phyloP scores from a whole-genome alignment of 106 monocot species.

The Dendrobium chrysotoxum region DNA sequence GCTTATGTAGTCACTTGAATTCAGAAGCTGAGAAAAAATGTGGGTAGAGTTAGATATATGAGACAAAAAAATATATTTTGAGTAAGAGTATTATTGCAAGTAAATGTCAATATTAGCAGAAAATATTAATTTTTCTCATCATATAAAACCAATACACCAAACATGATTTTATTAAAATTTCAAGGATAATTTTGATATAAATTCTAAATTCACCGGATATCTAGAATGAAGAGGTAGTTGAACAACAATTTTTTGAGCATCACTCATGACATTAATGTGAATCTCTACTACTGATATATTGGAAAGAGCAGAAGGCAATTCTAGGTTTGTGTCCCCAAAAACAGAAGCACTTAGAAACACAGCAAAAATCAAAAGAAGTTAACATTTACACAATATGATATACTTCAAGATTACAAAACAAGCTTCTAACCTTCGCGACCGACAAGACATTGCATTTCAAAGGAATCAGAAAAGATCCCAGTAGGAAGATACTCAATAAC shows the following conservation, averaged over 20 bases:
- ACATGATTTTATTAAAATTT: not conserved
- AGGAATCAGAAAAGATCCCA: constrained; percentile 88
- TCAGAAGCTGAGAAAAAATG: constrained; percentile 35
- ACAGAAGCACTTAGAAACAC: constrained; percentile 60
- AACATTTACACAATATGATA: not conserved
- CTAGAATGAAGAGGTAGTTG: constrained; percentile 83
- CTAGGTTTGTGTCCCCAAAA: constrained; percentile 81
- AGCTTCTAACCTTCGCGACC: constrained; percentile 29
- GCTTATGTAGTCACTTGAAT: constrained; percentile 30
- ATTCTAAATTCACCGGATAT: constrained; percentile 62
- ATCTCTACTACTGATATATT: constrained; percentile 66
- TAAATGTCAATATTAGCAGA: too few species aligned
- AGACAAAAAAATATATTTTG: too few species aligned
- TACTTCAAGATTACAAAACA: not conserved
- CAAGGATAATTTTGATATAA: not conserved
- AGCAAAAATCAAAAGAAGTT: constrained; percentile 18
- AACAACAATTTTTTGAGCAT: constrained; percentile 12
- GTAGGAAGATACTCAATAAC: constrained; percentile 66
- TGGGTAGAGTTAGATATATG: too few species aligned
- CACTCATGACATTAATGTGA: constrained; percentile 27
- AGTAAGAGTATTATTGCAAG: too few species aligned
- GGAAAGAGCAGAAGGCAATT: constrained; percentile 77
- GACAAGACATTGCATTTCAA: constrained; percentile 80
- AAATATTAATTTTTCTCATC: not conserved
- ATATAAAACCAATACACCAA: not conserved